Percentiles rank a stretch among this genome's conserved stretches.
These are phyloP conservation scores for Aspergillus fijiensis DNA, from an alignment of 2,329 filamentous ascomycete species.

Conservation along the genomic window DNA sequence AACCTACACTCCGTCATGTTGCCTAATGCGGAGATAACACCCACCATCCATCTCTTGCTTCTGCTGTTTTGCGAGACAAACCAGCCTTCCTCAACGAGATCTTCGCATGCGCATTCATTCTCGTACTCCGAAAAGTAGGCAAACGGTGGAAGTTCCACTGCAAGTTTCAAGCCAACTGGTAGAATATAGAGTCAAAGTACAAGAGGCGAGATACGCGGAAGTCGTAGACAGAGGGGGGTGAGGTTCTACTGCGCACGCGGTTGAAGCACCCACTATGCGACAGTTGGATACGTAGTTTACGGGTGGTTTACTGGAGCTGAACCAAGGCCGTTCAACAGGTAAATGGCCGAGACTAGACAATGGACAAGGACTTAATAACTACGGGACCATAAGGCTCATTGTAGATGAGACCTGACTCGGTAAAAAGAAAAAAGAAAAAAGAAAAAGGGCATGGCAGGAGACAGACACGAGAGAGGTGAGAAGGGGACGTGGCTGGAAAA, in stretches of 20 bases:
- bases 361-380: no score
- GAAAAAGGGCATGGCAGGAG: no score
- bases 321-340: background rate
- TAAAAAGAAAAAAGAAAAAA: background rate
- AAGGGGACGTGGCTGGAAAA: slow-evolving; percentile 1
- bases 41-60: no score
- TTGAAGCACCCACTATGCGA: no score
- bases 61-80: background rate
- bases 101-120: background rate
- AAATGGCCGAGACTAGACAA: background rate
- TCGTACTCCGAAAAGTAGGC: background rate
- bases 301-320: no score
- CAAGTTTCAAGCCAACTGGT: no score
- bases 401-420: background rate
- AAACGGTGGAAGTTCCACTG: no score
- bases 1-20: no score
- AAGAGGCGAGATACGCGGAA: background rate
- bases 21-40: no score
- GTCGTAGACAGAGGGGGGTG: background rate
- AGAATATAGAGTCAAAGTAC: background rate
- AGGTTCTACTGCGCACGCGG: background rate
- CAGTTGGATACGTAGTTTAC: no score
- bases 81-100: background rate
- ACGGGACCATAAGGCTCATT: background rate
- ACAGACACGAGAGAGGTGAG: background rate